Evolutionary conservation across 2,329 filamentous ascomycete genomes (phyloP).

Genomic region (Diplocarpon mali): DNA sequence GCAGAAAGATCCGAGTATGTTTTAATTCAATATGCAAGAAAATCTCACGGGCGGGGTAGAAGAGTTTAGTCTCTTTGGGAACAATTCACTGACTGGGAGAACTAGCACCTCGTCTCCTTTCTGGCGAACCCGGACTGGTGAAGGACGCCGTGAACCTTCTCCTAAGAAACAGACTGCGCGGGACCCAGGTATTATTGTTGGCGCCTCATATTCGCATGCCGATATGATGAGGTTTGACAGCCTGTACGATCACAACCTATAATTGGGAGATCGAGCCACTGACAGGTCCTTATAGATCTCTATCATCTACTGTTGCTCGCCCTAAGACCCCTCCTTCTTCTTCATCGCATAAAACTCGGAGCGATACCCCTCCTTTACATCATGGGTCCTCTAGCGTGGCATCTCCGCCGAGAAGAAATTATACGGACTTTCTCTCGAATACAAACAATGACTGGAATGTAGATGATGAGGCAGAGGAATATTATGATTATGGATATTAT

Average conservation of each 20-base stretch:
- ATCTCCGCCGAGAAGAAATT: slow-evolving; percentile 61
- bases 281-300: slow-evolving; percentile 35
- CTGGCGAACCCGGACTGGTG: slow-evolving; percentile 55
- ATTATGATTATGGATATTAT: slow-evolving; percentile 66
- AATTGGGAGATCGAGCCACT: neutral
- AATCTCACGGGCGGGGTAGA: slow-evolving; percentile 3
- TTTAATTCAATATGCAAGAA: neutral
- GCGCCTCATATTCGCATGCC: slow-evolving; percentile 91
- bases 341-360: slow-evolving; percentile 40
- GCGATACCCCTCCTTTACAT: slow-evolving; percentile 45
- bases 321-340: slow-evolving; percentile 67
- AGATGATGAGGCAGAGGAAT: slow-evolving; percentile 55
- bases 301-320: slow-evolving; percentile 49
- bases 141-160: slow-evolving; percentile 42
- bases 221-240: slow-evolving; percentile 84
- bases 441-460: slow-evolving; percentile 75
- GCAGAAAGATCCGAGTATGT: slow-evolving; percentile 55
- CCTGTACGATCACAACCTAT: slow-evolving; percentile 43
- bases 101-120: slow-evolving; percentile 77
- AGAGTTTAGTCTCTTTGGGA: neutral
- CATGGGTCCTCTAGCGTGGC: slow-evolving; percentile 40
- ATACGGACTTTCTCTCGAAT: slow-evolving; percentile 70
- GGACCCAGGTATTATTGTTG: slow-evolving; percentile 68
- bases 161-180: slow-evolving; percentile 40
- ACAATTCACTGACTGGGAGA: slow-evolving; percentile 15